Evolutionary conservation across 129 eudicot species (phyloP).

Genomic region (Solidago caesia): DNA sequence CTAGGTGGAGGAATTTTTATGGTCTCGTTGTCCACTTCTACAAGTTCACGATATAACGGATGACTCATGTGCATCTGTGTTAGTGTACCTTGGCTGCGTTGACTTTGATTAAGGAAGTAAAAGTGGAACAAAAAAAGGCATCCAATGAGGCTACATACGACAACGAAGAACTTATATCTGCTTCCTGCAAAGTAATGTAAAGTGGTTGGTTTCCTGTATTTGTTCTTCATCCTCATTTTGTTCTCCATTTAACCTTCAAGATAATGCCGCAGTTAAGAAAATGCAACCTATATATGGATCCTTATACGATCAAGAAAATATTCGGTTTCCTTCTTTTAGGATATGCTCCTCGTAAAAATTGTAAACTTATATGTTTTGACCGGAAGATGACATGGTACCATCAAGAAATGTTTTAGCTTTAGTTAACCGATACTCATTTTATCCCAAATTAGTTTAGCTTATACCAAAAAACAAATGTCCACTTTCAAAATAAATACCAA

Average conservation of each 20-base stretch:
- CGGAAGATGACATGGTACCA: constrained; percentile 16
- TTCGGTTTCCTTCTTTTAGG: not conserved
- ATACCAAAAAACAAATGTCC: too few relatives aligned
- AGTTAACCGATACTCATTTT: not conserved
- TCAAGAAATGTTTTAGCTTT: not conserved
- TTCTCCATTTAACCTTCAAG: constrained; percentile 63
- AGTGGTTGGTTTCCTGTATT: constrained; percentile 83
- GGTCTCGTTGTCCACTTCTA: constrained; percentile 80
- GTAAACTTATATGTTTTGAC: constrained; percentile 5
- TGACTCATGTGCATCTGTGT: constrained; percentile 31
- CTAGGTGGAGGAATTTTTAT: constrained; percentile 89
- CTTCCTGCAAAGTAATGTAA: constrained; percentile 84
- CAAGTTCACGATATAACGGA: constrained; percentile 68
- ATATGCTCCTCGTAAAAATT: not conserved
- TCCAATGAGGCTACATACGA: constrained; percentile 65
- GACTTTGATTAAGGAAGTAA: constrained; percentile 49
- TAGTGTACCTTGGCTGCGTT: constrained; percentile 30
- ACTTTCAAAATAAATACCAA: too few relatives aligned
- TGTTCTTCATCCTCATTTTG: constrained; percentile 85
- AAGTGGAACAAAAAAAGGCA: constrained; percentile 63
- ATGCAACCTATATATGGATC: constrained; percentile 46
- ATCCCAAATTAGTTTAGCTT: not conserved
- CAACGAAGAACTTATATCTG: constrained; percentile 58
- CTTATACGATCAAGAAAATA: constrained; percentile 14
- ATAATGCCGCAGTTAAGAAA: constrained; percentile 56